Conservation (phyloP, 1,284 basidiomycete species). For the Malassezia arunalokei region DNA sequence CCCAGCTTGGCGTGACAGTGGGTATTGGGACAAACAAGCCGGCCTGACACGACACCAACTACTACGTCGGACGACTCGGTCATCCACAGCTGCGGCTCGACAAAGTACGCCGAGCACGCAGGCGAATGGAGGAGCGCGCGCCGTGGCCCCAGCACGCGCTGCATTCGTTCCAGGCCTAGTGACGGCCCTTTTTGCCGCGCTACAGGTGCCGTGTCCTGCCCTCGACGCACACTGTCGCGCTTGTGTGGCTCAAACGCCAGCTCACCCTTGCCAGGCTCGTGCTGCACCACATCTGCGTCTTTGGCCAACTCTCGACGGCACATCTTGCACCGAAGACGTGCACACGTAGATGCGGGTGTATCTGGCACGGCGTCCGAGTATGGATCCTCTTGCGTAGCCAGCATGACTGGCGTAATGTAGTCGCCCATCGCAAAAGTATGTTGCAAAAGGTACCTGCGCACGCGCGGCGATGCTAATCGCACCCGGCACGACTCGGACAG, state of each 20-base stretch:
- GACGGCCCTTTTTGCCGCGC: conserved; percentile 4
- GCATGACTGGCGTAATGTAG: conserved; percentile 1
- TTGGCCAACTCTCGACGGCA: conserved; percentile 36
- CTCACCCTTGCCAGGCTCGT: conserved; percentile 36
- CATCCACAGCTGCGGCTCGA: conserved; percentile 99
- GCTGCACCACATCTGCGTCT: conserved; percentile 35
- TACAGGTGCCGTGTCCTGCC: not conserved
- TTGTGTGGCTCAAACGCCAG: conserved; percentile 35
- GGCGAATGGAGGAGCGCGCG: conserved; percentile 42
- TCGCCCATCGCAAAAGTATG: conserved; percentile 35
- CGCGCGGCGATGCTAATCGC: conserved; percentile 43
- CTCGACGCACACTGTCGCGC: conserved; percentile 15
- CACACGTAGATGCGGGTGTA: conserved; percentile 15
- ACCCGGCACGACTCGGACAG: conserved; percentile 43
- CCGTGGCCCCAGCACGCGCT: not conserved
- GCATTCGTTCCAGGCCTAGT: not conserved
- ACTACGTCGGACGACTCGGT: conserved; percentile 54
- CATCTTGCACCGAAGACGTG: conserved; percentile 33
- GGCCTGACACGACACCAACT: conserved; percentile 65
- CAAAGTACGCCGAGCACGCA: conserved; percentile 86
- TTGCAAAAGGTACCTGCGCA: conserved; percentile 46
- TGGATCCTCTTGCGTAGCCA: conserved; percentile 15
- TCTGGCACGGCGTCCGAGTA: conserved; percentile 20
- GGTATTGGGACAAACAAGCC: conserved; percentile 77
- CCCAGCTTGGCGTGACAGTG: conserved; percentile 83